phyloP scores from a whole-genome alignment of 805 yeast species.

The Metschnikowia aberdeeniae region DNA sequence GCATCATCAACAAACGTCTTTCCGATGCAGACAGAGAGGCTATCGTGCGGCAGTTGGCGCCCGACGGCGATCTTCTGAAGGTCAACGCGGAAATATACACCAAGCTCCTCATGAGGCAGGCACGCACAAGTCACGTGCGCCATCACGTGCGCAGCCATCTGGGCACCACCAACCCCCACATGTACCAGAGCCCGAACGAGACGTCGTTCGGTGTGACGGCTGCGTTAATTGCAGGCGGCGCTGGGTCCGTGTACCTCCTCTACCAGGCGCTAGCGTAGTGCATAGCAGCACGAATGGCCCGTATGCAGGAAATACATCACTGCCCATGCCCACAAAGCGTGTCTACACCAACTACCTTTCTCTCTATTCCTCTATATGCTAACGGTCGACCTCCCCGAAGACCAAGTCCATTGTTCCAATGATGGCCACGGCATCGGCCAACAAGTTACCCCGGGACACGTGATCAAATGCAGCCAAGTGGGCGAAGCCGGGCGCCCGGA shows the following conservation, averaged over 20 bases:
- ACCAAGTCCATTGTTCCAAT: conserved; percentile 95
- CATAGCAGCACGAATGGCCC: background rate
- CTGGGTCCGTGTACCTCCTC: conserved; percentile 26
- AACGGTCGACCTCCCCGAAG: conserved; percentile 93
- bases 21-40: conserved; percentile 29
- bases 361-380: conserved; percentile 13
- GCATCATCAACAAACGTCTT: conserved; percentile 29
- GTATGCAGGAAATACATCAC: background rate
- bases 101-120: conserved; percentile 40
- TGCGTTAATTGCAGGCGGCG: conserved; percentile 29
- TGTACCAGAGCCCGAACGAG: conserved; percentile 31
- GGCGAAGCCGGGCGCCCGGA: conserved; percentile 92
- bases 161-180: conserved; percentile 22
- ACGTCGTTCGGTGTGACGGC: conserved; percentile 19
- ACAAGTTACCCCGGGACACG: conserved; percentile 77
- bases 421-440: conserved; percentile 90
- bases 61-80: conserved; percentile 28
- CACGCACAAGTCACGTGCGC: conserved; percentile 14
- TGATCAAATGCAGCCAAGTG: conserved; percentile 87
- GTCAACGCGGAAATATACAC: conserved; percentile 39
- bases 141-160: background rate
- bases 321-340: background rate
- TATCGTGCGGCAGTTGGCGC: conserved; percentile 31
- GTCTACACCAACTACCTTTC: background rate
- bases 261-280: conserved; percentile 18